Evolutionary conservation across 768 basidiomycete species (phyloP).

Genomic region (Lactarius tabidus): DNA sequence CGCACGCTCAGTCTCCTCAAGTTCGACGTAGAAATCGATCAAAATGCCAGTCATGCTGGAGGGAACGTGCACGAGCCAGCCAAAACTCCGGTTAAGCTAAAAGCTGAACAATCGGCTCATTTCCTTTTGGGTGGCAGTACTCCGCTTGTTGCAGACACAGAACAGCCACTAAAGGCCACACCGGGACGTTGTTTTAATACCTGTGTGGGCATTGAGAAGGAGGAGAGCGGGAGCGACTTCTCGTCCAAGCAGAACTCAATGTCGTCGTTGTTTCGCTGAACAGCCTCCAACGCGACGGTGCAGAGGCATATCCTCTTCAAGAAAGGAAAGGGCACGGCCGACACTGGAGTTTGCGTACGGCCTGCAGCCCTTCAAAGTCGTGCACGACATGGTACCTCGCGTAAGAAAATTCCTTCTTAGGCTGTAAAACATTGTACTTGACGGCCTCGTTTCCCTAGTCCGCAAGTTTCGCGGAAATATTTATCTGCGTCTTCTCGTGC

Average conservation of each 20-base stretch:
- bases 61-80: neutral
- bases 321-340: constrained; percentile 12
- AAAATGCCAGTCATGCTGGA: too few relatives aligned
- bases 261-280: neutral
- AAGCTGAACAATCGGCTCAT: neutral
- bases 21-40: too few relatives aligned
- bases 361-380: constrained; percentile 49
- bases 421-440: neutral
- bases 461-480: constrained; percentile 44
- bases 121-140: too few relatives aligned
- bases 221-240: neutral
- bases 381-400: constrained; percentile 32
- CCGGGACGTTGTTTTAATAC: neutral
- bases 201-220: neutral
- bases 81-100: neutral
- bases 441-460: neutral
- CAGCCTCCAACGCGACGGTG: neutral
- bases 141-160: too few relatives aligned
- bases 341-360: constrained; percentile 34
- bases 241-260: neutral
- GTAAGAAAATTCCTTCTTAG: neutral
- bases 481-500: constrained; percentile 73
- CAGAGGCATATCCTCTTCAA: neutral
- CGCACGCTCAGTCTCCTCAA: too few relatives aligned
- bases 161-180: too few relatives aligned